Evolutionary conservation across 73 alveolate species (phyloP).

Genomic region (Paramecium biaurelia): DNA sequence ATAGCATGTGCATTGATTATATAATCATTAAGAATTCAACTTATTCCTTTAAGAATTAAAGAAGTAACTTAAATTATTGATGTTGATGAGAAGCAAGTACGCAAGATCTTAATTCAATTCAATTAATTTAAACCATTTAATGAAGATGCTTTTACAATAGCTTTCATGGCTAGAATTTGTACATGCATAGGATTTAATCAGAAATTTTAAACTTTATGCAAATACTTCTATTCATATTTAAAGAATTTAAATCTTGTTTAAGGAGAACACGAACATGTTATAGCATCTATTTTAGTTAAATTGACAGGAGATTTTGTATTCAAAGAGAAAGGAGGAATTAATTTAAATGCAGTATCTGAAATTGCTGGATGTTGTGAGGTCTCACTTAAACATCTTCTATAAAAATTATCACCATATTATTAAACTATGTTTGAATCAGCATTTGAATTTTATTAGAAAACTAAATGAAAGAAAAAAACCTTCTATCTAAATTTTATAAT

Average conservation of each 20-base stretch:
- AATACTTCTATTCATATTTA: background rate
- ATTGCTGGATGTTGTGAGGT: conserved; percentile 46
- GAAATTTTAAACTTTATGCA: background rate
- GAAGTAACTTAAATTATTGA: background rate
- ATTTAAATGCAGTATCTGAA: background rate
- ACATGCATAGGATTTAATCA: background rate
- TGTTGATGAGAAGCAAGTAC: background rate
- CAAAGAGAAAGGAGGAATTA: background rate
- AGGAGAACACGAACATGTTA: conserved; percentile 8
- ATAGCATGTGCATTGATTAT: conserved; percentile 18
- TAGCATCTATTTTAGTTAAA: background rate
- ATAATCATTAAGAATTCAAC: background rate
- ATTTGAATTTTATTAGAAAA: background rate
- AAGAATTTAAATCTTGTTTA: background rate
- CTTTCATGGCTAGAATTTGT: background rate
- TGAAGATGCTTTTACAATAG: background rate
- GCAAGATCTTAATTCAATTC: background rate
- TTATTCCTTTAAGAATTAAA: background rate
- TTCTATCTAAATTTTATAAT: background rate
- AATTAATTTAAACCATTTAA: background rate
- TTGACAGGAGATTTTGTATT: conserved; percentile 12
- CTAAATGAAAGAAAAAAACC: background rate
- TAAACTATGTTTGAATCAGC: background rate
- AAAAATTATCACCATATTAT: background rate
- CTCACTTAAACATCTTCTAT: background rate